Evolutionary conservation across 192 early-diverging fungal species (phyloP).

Genomic region (Coemansia sp.): DNA sequence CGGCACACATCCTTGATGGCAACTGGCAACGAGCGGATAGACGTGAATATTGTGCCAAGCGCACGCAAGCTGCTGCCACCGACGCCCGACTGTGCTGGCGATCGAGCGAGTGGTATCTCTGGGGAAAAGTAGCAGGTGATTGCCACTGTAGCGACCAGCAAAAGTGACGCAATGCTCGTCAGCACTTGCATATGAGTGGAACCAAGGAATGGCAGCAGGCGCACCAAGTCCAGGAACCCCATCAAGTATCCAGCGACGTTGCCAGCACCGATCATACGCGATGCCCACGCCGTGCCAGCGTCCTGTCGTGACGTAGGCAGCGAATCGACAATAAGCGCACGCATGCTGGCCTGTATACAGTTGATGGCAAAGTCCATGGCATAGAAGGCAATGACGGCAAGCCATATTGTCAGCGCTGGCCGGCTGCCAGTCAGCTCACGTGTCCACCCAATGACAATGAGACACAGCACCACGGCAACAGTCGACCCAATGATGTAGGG

Average conservation of each 20-base stretch:
- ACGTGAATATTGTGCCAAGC: constrained; percentile 30
- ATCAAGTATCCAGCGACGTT: constrained; percentile 84
- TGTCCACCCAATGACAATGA: constrained; percentile 72
- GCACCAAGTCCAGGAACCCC: constrained; percentile 76
- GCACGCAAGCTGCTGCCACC: constrained; percentile 40
- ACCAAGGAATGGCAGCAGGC: constrained; percentile 65
- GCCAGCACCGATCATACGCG: constrained; percentile 79
- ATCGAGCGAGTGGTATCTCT: constrained; percentile 48
- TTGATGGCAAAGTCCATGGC: constrained; percentile 94
- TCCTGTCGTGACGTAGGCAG: constrained; percentile 79
- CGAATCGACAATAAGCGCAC: constrained; percentile 85
- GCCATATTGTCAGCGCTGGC: constrained; percentile 52
- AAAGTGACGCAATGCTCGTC: constrained; percentile 67
- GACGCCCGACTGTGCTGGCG: constrained; percentile 2
- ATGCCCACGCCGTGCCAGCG: constrained; percentile 78
- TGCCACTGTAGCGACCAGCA: constrained; percentile 57
- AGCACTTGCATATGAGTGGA: constrained; percentile 78
- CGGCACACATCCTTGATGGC: constrained; percentile 77
- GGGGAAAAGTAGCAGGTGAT: constrained; percentile 67
- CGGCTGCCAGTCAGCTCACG: constrained; percentile 60
- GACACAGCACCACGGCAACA: constrained; percentile 61
- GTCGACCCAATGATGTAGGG: constrained; percentile 80
- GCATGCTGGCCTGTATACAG: constrained; percentile 76
- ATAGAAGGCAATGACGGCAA: constrained; percentile 84
- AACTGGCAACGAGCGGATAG: constrained; percentile 63